Conservation (phyloP, 768 basidiomycete genomes). For the Floccularia luteovirens region DNA sequence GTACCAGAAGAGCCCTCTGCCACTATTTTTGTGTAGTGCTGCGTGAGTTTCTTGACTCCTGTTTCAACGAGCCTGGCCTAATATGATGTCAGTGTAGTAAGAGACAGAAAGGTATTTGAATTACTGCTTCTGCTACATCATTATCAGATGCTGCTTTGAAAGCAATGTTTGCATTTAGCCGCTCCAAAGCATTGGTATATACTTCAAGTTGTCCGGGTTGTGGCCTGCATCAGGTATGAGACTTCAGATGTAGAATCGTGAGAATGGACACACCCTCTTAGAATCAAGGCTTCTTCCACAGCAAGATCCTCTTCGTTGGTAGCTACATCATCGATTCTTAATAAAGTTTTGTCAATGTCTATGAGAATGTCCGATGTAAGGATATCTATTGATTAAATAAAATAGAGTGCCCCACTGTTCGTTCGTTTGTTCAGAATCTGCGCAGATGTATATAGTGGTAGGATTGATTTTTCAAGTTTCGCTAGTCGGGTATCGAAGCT, state of each 20-base stretch:
- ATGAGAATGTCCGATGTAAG: not conserved
- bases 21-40: constrained; percentile 82
- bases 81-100: not conserved
- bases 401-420: constrained; percentile 37
- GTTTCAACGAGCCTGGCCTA: constrained; percentile 74
- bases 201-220: constrained; percentile 55
- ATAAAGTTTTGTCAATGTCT: constrained; percentile 79
- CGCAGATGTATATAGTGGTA: constrained; percentile 75
- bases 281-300: constrained; percentile 70
- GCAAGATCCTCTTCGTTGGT: constrained; percentile 70
- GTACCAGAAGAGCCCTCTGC: constrained; percentile 78
- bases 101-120: not conserved
- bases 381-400: not conserved
- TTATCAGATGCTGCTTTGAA: constrained; percentile 61
- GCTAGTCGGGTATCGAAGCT: constrained; percentile 79
- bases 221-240: constrained; percentile 37
- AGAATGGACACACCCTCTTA: constrained; percentile 57
- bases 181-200: constrained; percentile 70
- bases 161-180: constrained; percentile 72
- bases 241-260: not conserved
- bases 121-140: constrained; percentile 49
- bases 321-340: constrained; percentile 74
- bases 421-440: constrained; percentile 67
- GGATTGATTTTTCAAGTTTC: constrained; percentile 78
- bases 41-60: constrained; percentile 74